Conservation (phyloP, 2,329 filamentous ascomycete genomes). For the Scolecobasidium constrictum region DNA sequence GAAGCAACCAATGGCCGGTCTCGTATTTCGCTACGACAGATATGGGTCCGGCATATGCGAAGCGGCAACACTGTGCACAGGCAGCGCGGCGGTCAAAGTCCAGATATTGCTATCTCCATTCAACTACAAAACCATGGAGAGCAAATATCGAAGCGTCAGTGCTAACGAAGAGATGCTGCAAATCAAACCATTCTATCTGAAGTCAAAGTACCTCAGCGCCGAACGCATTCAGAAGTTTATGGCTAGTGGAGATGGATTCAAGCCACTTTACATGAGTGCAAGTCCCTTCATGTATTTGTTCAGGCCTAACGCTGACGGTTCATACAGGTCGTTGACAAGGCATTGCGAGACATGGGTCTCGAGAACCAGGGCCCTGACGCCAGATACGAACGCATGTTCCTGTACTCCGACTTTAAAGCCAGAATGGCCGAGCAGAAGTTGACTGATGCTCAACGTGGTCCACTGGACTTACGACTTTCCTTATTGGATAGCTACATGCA, state of each 20-base stretch:
- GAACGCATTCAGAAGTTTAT: conserved; percentile 45
- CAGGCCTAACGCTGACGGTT: not conserved
- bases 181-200: conserved; percentile 36
- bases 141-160: conserved; percentile 31
- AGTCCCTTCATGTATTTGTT: conserved; percentile 9
- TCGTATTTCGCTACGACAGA: conserved; percentile 49
- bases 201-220: conserved; percentile 38
- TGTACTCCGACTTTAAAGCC: conserved; percentile 39
- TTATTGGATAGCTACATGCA: conserved; percentile 57
- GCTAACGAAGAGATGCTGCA: conserved; percentile 17
- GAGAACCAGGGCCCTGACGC: conserved; percentile 27
- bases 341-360: conserved; percentile 46
- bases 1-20: conserved; percentile 42
- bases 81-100: conserved; percentile 36
- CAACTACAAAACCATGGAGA: conserved; percentile 31
- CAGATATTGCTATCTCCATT: conserved; percentile 41
- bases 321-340: conserved; percentile 38
- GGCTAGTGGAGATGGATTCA: conserved; percentile 21
- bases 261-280: not conserved
- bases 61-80: conserved; percentile 43
- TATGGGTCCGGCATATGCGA: conserved; percentile 43
- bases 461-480: conserved; percentile 49
- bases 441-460: conserved; percentile 37
- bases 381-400: too few species aligned
- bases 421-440: conserved; percentile 30